Evolutionary conservation across 2,329 filamentous ascomycete genomes (phyloP).

Genomic region (Chaetomiaceae sp.): DNA sequence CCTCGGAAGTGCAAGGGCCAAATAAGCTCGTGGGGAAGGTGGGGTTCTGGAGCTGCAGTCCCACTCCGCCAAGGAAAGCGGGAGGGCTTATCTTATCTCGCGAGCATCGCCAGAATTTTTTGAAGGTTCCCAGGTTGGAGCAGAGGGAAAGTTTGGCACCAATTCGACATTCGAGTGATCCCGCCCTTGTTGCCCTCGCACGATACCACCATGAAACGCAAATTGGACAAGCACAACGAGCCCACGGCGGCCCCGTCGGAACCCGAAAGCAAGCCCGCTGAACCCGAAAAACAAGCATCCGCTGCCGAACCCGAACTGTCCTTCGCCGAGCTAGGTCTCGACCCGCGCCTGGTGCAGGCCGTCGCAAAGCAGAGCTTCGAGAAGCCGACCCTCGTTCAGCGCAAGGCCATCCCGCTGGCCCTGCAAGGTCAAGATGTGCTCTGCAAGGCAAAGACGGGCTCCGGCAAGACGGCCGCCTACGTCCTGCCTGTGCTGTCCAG

Average conservation of each 20-base stretch:
- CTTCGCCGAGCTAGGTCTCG: constrained; percentile 76
- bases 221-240: constrained; percentile 54
- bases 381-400: constrained; percentile 83
- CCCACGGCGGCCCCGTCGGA: constrained; percentile 32
- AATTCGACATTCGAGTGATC: not conserved
- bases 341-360: constrained; percentile 79
- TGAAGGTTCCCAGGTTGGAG: not conserved
- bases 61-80: not conserved
- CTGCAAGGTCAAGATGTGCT: constrained; percentile 85
- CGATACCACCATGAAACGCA: constrained; percentile 51
- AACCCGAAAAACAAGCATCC: constrained; percentile 9
- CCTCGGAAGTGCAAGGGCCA: not conserved
- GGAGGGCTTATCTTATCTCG: constrained; percentile 12
- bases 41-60: not conserved
- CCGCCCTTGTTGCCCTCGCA: not conserved
- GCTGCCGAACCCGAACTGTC: constrained; percentile 38
- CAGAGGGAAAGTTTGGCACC: not conserved
- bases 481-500: constrained; percentile 82
- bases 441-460: constrained; percentile 89
- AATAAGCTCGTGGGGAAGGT: constrained; percentile 11
- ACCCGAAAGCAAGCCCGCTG: constrained; percentile 28
- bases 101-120: constrained; percentile 6
- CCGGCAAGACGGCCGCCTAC: constrained; percentile 96
- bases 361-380: constrained; percentile 79
- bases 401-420: constrained; percentile 80